These are phyloP conservation scores for Dichotomopilus funicola DNA, from an alignment of 2,329 filamentous ascomycete genomes.

Conservation along the genomic window DNA sequence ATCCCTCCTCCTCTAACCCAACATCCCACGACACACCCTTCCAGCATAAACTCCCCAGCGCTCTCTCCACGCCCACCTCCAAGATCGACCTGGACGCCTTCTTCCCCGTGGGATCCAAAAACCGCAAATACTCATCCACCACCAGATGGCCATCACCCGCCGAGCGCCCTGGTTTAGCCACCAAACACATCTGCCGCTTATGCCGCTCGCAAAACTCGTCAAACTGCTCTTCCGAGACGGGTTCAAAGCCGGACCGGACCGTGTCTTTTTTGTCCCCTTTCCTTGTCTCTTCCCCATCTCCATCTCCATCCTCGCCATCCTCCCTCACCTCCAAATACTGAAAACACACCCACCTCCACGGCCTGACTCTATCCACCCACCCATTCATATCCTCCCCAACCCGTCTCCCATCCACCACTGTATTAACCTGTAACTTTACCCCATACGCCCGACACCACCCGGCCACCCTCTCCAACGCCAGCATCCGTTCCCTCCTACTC, in stretches of 20 bases:
- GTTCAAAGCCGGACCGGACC: no score
- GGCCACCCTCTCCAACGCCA: conserved; percentile 37
- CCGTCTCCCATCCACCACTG: conserved; percentile 44
- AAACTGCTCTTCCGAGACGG: conserved; percentile 40
- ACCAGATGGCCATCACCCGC: conserved; percentile 48
- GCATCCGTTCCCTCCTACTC: conserved; percentile 36
- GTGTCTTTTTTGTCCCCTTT: conserved; percentile 30
- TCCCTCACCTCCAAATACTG: conserved; percentile 46
- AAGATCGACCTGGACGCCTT: conserved; percentile 9
- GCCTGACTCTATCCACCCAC: conserved; percentile 34
- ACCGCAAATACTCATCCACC: conserved; percentile 37
- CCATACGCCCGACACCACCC: conserved; percentile 40
- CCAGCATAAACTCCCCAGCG: conserved; percentile 12
- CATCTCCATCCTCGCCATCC: conserved; percentile 41
- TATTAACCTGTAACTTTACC: conserved; percentile 53
- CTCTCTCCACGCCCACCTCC: conserved; percentile 13
- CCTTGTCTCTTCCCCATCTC: conserved; percentile 35
- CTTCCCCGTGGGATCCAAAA: conserved; percentile 11
- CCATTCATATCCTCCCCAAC: conserved; percentile 43
- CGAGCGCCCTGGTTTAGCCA: conserved; percentile 43
- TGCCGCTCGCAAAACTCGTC: conserved; percentile 40
- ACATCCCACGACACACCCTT: conserved; percentile 12
- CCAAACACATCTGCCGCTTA: conserved; percentile 34
- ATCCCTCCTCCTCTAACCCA: conserved; percentile 3
- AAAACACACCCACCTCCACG: conserved; percentile 51